Conservation (phyloP, 2,329 filamentous ascomycete species). For the Exophiala oligosperma region DNA sequence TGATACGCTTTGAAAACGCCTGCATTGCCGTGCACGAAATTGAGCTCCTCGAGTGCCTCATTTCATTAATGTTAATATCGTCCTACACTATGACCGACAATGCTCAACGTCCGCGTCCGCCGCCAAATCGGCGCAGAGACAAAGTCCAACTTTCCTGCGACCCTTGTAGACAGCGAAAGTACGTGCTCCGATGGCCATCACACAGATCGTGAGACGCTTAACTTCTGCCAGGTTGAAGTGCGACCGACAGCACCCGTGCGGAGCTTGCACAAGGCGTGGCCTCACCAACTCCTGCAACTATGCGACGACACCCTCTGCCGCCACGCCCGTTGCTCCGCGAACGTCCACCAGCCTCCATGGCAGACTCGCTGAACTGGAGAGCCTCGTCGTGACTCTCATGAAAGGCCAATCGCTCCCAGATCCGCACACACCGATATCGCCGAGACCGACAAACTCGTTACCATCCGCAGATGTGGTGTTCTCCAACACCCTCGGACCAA, state of each 20-base stretch:
- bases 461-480: no score
- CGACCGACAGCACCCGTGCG: constrained; percentile 34
- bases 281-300: constrained; percentile 33
- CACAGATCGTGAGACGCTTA: constrained; percentile 20
- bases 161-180: constrained; percentile 34
- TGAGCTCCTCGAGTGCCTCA: constrained; percentile 19
- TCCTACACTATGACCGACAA: constrained; percentile 28
- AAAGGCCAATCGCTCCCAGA: constrained; percentile 32
- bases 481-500: no score
- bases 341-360: constrained; percentile 32
- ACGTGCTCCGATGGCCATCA: constrained; percentile 25
- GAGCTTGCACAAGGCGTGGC: constrained; percentile 31
- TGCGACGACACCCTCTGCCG: constrained; percentile 30
- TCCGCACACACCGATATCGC: constrained; percentile 16
- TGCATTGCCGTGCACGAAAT: no score
- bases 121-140: constrained; percentile 31
- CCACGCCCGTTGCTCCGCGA: constrained; percentile 30
- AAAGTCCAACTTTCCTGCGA: constrained; percentile 35
- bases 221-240: constrained; percentile 31
- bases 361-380: constrained; percentile 47
- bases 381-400: constrained; percentile 58
- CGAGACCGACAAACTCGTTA: no score
- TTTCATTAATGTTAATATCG: background rate
- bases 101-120: constrained; percentile 30
- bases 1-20: no score